Evolutionary conservation across 2,329 filamentous ascomycete species (phyloP), one percentile per base, ranked within the genome.

Genomic region (Ramularia endophylla): DNA sequence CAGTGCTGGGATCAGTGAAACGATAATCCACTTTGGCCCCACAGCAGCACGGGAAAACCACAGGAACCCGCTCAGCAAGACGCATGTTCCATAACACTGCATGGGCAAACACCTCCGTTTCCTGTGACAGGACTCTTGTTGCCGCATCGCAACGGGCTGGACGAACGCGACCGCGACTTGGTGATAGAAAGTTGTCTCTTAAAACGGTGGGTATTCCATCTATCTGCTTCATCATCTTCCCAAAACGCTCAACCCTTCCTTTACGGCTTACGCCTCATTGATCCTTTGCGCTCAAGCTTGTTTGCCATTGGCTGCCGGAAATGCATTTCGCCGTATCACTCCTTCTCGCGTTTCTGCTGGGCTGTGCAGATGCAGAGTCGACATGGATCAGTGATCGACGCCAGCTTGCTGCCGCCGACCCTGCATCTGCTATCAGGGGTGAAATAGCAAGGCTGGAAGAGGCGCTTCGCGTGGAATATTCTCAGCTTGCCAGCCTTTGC

Each of bases 281-380:
- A 38, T 36, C 34, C 40, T 43, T 45, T 38, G 38, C 34, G 31
- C 30, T 32, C 19, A 32, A 13, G 30, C 34, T 27, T 27, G 34
- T 25, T 32, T n/a, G n/a, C 20, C 30, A 38, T 43, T 50, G 38
- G 32, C 38, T 30, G 28, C 17, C 18, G 15, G 27, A 17, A 20
- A 52, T 53, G 49, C 48, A 42, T 30, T 41, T 48, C 42, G 46
- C 48, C 43, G 34, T 47, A 47, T 48, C 52, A 46, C 42, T 55
- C 50, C 30, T 54, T 50, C 41, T 38, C 38, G 39, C 43, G 31
- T 29, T 46, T 39, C 33, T 49, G 9, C 39, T 51, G 28, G 50
- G 44, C 27, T 45, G 42, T 32, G 49, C 42, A 35, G 43, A 50
- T 27, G 48, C 51, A 43, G 38, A 47, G 49, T 39, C 50, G 33